Conservation (phyloP, 2,329 filamentous ascomycete genomes). For the Emmonsia crescens region DNA sequence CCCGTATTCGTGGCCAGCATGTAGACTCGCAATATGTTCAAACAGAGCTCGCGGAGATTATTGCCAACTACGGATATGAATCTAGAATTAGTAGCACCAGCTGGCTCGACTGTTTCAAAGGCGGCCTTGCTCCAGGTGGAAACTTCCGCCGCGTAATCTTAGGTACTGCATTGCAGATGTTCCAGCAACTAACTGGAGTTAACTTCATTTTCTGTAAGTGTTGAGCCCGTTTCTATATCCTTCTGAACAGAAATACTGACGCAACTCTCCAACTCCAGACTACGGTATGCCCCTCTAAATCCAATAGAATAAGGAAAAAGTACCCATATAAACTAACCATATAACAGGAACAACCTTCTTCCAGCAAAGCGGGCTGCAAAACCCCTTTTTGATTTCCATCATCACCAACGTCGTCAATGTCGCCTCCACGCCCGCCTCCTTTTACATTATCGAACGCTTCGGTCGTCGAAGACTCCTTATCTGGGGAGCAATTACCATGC, state of each 20-base stretch:
- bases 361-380: conserved; percentile 37
- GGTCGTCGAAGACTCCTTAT: conserved; percentile 44
- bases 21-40: conserved; percentile 36
- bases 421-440: conserved; percentile 42
- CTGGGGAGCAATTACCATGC: conserved; percentile 43
- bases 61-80: conserved; percentile 43
- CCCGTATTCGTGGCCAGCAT: conserved; percentile 36
- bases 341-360: conserved; percentile 41
- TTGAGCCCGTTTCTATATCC: neutral
- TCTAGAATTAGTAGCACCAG: conserved; percentile 28
- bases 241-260: neutral
- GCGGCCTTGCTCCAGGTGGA: conserved; percentile 27
- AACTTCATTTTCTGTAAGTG: conserved; percentile 44
- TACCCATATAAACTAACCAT: conserved; percentile 8
- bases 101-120: conserved; percentile 43
- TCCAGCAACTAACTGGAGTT: conserved; percentile 68
- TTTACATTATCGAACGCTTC: conserved; percentile 43
- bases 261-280: neutral
- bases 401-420: conserved; percentile 46
- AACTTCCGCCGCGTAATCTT: conserved; percentile 64
- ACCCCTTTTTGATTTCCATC: conserved; percentile 42
- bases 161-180: conserved; percentile 61
- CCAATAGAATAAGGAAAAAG: neutral
- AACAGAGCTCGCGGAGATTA: conserved; percentile 40
- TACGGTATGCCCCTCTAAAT: conserved; percentile 1